Evolutionary conservation across 345 rosid species (phyloP).

Genomic region (Rhodamnia argentea): DNA sequence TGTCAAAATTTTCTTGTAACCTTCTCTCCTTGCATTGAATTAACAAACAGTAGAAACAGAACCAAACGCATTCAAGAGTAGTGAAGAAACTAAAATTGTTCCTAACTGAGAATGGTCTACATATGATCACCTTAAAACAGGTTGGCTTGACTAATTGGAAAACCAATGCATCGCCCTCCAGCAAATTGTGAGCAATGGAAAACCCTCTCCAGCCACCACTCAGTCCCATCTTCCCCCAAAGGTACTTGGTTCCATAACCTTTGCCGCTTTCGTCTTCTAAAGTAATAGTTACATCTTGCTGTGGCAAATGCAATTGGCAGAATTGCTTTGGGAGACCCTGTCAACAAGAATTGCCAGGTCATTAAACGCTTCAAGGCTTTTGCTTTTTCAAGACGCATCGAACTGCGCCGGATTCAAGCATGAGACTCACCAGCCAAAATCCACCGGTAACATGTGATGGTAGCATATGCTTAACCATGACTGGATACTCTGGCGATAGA

Average conservation of each 20-base stretch:
- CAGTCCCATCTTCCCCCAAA: background rate
- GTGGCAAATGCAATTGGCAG: slow-evolving; percentile 10
- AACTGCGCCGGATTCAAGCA: background rate
- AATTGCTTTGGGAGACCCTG: slow-evolving; percentile 6
- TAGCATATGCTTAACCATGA: slow-evolving; percentile 3
- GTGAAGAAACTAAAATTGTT: background rate
- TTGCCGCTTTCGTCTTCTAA: slow-evolving; percentile 9
- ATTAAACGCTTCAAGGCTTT: background rate
- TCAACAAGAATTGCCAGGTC: background rate
- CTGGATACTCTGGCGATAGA: slow-evolving; percentile 4
- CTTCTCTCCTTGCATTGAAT: background rate
- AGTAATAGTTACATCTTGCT: slow-evolving; percentile 3
- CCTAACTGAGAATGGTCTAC: no score
- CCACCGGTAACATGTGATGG: slow-evolving; percentile 18
- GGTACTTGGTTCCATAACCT: slow-evolving; percentile 2
- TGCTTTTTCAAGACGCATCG: background rate
- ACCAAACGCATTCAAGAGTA: background rate
- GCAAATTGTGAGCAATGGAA: slow-evolving; percentile 2
- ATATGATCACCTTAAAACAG: slow-evolving; percentile 11
- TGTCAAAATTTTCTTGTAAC: background rate
- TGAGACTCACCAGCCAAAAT: slow-evolving; percentile 11
- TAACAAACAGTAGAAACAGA: background rate
- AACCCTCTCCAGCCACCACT: slow-evolving; percentile 22
- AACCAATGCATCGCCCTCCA: slow-evolving; percentile 9
- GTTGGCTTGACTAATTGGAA: slow-evolving; percentile 14